Conservation (phyloP, 495 filamentous ascomycete species). For the Aspergillus taichungensis region DNA sequence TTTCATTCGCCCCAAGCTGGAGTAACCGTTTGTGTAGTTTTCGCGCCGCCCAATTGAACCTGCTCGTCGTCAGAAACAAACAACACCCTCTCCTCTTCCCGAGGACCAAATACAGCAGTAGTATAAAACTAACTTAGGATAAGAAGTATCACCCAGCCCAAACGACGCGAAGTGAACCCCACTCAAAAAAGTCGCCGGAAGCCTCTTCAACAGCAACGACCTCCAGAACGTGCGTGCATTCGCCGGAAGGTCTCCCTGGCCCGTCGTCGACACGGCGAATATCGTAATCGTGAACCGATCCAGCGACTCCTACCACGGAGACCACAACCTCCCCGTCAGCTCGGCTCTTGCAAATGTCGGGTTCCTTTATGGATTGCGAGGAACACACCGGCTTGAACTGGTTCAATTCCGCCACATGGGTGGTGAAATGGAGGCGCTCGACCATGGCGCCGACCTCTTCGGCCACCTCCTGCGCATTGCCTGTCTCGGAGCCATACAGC, state of each 20-base stretch:
- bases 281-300: slow-evolving; percentile 53
- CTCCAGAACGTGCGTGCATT: slow-evolving; percentile 82
- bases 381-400: slow-evolving; percentile 60
- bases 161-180: slow-evolving; percentile 70
- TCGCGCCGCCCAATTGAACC: slow-evolving; percentile 86
- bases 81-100: background rate
- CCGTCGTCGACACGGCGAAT: slow-evolving; percentile 82
- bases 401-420: slow-evolving; percentile 68
- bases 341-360: background rate
- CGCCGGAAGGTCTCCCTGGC: slow-evolving; percentile 83
- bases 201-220: slow-evolving; percentile 65
- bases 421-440: slow-evolving; percentile 68
- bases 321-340: slow-evolving; percentile 1
- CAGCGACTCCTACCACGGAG: slow-evolving; percentile 31
- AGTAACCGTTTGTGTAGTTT: slow-evolving; percentile 79
- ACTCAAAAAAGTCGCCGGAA: slow-evolving; percentile 59
- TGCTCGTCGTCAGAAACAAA: slow-evolving; percentile 23
- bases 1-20: slow-evolving; percentile 75
- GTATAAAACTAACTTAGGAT: slow-evolving; percentile 57
- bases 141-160: slow-evolving; percentile 90
- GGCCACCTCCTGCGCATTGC: slow-evolving; percentile 83
- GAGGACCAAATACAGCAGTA: background rate
- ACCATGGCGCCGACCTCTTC: slow-evolving; percentile 66
- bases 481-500: slow-evolving; percentile 90
- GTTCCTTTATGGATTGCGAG: too few species aligned